Evolutionary conservation across 495 filamentous ascomycete species (phyloP).

Genomic region (Penicillium psychrofluorescens): DNA sequence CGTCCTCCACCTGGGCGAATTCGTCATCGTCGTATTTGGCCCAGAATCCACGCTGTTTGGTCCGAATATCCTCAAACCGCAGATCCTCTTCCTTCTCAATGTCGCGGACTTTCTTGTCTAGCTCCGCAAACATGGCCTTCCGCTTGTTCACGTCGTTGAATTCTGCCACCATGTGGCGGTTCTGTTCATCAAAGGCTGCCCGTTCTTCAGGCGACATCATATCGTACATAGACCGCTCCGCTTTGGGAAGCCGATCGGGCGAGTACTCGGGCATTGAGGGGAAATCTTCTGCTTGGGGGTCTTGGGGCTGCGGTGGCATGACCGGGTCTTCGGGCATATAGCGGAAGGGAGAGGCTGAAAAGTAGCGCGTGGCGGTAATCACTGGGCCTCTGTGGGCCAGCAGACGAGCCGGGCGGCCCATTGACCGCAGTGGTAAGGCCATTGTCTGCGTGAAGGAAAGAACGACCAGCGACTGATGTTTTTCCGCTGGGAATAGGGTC

Average conservation of each 20-base stretch:
- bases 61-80: slow-evolving; percentile 25
- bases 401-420: slow-evolving; percentile 28
- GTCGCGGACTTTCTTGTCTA: slow-evolving; percentile 22
- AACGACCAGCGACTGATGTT: slow-evolving; percentile 10
- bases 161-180: slow-evolving; percentile 26
- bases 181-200: slow-evolving; percentile 33
- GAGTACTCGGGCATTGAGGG: slow-evolving; percentile 32
- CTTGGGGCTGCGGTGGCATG: slow-evolving; percentile 23
- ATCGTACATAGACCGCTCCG: slow-evolving; percentile 41
- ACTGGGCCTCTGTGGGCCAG: slow-evolving; percentile 25
- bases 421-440: slow-evolving; percentile 32
- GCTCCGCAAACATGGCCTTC: slow-evolving; percentile 19
- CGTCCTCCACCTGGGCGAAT: slow-evolving; percentile 45
- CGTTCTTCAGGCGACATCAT: slow-evolving; percentile 41
- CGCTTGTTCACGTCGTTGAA: slow-evolving; percentile 33
- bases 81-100: slow-evolving; percentile 28
- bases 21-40: slow-evolving; percentile 48
- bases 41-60: slow-evolving; percentile 39
- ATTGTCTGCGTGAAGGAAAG: slow-evolving; percentile 20
- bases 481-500: slow-evolving; percentile 2
- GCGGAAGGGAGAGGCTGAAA: slow-evolving; percentile 31
- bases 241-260: slow-evolving; percentile 27
- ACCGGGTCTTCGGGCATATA: slow-evolving; percentile 32
- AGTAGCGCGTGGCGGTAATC: slow-evolving; percentile 21
- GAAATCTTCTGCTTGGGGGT: slow-evolving; percentile 25